Percentiles rank a stretch among this genome's conserved stretches.
These are phyloP conservation scores for Didymella exigua DNA, from an alignment of 2,329 filamentous ascomycete genomes.

Conservation along the genomic window DNA sequence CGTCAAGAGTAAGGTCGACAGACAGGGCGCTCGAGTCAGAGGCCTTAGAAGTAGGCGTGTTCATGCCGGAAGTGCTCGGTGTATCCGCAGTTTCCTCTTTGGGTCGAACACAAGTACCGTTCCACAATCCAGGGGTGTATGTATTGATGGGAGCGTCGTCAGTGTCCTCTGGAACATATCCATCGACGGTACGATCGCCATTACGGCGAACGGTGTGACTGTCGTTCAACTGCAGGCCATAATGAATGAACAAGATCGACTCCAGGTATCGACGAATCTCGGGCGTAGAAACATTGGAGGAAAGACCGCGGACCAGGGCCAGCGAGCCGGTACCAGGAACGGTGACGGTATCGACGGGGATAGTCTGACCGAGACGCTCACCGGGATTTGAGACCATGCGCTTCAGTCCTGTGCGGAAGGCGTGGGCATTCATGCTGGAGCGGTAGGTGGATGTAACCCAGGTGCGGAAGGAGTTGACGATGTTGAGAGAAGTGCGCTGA, in stretches of 20 bases:
- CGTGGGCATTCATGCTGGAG: not conserved
- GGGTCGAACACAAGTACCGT: not conserved
- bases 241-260: not conserved
- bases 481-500: not conserved
- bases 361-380: not conserved
- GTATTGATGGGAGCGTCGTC: not conserved
- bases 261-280: not conserved
- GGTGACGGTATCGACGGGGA: not conserved
- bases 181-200: not conserved
- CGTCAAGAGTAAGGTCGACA: not conserved
- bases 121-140: not conserved
- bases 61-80: not conserved
- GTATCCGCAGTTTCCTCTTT: not conserved
- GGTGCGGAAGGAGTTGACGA: not conserved
- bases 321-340: not conserved
- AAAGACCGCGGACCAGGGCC: not conserved
- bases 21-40: not conserved
- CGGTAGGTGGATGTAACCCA: not conserved
- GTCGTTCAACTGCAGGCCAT: not conserved
- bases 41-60: not conserved
- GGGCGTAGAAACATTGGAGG: not conserved
- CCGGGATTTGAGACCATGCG: not conserved
- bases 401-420: not conserved
- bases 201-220: not conserved
- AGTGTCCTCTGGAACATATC: not conserved